Evolutionary conservation across 345 rosid genomes (phyloP).

Genomic region (Populus pruinosa): DNA sequence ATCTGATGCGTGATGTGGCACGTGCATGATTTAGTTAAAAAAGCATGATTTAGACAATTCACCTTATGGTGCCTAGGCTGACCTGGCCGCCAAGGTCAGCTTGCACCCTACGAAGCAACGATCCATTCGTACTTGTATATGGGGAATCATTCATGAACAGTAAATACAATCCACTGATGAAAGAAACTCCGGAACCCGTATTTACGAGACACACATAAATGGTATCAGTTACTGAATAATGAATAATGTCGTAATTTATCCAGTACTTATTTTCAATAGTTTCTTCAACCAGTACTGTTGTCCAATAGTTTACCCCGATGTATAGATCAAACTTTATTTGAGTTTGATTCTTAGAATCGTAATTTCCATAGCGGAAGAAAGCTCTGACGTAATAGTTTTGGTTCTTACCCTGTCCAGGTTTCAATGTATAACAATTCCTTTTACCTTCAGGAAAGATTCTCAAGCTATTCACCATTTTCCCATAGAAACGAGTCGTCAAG

Average conservation of each 20-base stretch:
- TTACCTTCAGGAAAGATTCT: slow-evolving; percentile 42
- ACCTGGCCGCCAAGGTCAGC: neutral
- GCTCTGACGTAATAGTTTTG: slow-evolving; percentile 37
- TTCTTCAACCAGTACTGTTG: neutral
- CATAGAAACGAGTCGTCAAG: neutral
- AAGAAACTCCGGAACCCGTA: slow-evolving; percentile 1
- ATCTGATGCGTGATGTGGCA: too few relatives aligned
- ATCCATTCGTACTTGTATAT: neutral
- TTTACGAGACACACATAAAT: slow-evolving; percentile 16
- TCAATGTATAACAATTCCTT: slow-evolving; percentile 41
- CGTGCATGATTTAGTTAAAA: too few relatives aligned
- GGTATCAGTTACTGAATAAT: neutral
- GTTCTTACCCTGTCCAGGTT: slow-evolving; percentile 21
- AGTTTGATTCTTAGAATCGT: slow-evolving; percentile 24
- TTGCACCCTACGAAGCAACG: neutral
- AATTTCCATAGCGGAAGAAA: slow-evolving; percentile 40
- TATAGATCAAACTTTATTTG: slow-evolving; percentile 28
- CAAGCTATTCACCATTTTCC: slow-evolving; percentile 9
- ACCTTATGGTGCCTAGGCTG: neutral
- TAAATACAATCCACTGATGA: neutral
- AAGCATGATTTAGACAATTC: too few relatives aligned
- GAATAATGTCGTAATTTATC: neutral
- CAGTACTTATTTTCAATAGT: accelerated
- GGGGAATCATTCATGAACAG: neutral
- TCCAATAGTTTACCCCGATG: slow-evolving; percentile 12